Percentiles rank a stretch among this genome's conserved stretches.
These are phyloP conservation scores for Lichtheimia hyalospora DNA, from an alignment of 371 early-diverging fungal genomes.

Conservation along the genomic window DNA sequence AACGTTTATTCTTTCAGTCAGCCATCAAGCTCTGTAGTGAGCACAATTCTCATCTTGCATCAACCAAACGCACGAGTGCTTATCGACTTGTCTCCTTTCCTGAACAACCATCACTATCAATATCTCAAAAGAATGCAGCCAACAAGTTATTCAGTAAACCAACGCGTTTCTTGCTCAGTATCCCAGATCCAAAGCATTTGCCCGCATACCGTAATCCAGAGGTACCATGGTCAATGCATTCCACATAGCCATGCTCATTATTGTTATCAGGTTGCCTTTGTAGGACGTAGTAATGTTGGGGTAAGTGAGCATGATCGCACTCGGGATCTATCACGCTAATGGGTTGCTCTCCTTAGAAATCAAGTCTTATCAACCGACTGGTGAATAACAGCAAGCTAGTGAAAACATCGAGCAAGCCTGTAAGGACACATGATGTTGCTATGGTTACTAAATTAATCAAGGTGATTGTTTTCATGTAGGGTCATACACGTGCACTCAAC, in stretches of 20 bases:
- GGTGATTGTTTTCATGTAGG: conserved; percentile 44
- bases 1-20: too few species aligned
- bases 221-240: conserved; percentile 11
- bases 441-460: neutral
- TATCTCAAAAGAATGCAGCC: conserved; percentile 22
- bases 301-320: conserved; percentile 14
- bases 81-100: conserved; percentile 28
- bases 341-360: conserved; percentile 47
- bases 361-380: conserved; percentile 69
- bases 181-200: conserved; percentile 29
- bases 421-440: conserved; percentile 18
- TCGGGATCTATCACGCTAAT: neutral
- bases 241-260: neutral
- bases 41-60: conserved; percentile 1
- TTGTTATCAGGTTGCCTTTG: conserved; percentile 61
- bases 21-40: too few species aligned
- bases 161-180: conserved; percentile 42
- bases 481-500: conserved; percentile 72
- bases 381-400: conserved; percentile 61
- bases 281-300: conserved; percentile 81
- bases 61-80: neutral
- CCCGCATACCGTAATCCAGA: conserved; percentile 31
- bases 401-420: conserved; percentile 74
- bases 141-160: conserved; percentile 37
- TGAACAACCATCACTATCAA: conserved; percentile 16